Evolutionary conservation across 2,329 filamentous ascomycete species (phyloP).

Genomic region (Furcasterigmium furcatum): DNA sequence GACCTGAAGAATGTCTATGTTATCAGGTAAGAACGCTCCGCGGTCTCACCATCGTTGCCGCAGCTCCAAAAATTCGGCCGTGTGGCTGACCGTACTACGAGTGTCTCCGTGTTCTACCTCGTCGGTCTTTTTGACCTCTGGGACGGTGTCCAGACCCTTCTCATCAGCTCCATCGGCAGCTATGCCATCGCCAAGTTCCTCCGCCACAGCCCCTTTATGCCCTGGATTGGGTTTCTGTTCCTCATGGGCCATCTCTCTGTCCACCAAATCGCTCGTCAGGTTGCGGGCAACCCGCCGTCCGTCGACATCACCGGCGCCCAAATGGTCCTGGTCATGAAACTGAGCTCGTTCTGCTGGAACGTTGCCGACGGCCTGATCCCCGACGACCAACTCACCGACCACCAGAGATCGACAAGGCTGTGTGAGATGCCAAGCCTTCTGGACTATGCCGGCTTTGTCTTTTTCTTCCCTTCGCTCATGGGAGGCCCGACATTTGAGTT

Average conservation of each 20-base stretch:
- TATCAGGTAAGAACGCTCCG: conserved; percentile 54
- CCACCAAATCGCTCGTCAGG: conserved; percentile 82
- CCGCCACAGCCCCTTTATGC: conserved; percentile 83
- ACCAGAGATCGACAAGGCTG: conserved; percentile 80
- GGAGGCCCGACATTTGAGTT: conserved; percentile 93
- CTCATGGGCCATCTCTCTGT: conserved; percentile 94
- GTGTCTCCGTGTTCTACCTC: conserved; percentile 83
- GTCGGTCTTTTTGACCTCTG: conserved; percentile 92
- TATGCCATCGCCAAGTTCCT: conserved; percentile 84
- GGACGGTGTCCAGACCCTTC: conserved; percentile 74
- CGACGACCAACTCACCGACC: conserved; percentile 75
- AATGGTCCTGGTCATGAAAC: conserved; percentile 98
- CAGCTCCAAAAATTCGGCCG: not conserved
- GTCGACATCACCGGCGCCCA: conserved; percentile 93
- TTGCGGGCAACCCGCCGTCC: conserved; percentile 58
- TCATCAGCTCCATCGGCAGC: conserved; percentile 74
- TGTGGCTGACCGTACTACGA: conserved; percentile 26
- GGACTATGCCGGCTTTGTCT: conserved; percentile 84
- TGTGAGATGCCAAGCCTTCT: conserved; percentile 69
- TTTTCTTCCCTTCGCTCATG: conserved; percentile 92
- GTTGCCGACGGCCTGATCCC: conserved; percentile 86
- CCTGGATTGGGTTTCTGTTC: conserved; percentile 92
- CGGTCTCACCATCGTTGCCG: too few relatives aligned
- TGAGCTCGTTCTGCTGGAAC: conserved; percentile 97
- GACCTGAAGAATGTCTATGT: conserved; percentile 86